Evolutionary conservation across 2,329 filamentous ascomycete genomes (phyloP), one percentile per base, ranked within the genome.

Genomic region (Botrytis galanthina): DNA sequence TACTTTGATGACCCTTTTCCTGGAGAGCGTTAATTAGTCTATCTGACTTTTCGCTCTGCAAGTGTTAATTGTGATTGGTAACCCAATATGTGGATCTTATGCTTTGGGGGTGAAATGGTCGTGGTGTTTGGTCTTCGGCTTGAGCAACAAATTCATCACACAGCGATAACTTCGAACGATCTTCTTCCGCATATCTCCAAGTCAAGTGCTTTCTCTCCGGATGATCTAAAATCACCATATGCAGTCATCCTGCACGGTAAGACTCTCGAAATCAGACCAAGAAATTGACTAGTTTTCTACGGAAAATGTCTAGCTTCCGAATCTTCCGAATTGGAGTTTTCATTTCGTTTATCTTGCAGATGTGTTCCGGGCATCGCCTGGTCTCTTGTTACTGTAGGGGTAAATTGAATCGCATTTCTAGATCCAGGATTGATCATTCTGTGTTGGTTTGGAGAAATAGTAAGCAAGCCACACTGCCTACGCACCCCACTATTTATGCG

Each of bases 31-130:
- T 51, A 26, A 51, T n/a, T 1, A 7, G n/a, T n/a, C 48, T 14
- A 5, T 51, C 26, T n/a, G 9, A 0, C 12, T 26, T 14, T 26
- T 20, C 1, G 46, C 4, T 16, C 12, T 51, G 3, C 26, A n/a
- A 51, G 1, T 14, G 6, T n/a, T 12, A 51, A 51, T 14, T 51
- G 4, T 4, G 10, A 7, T n/a, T 9, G 4, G 10, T 51, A 7
- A 9, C n/a, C 26, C 26, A 14, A 14, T 7, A 12, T n/a, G 48
- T 51, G 44, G 1, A 4, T 51, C 0, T 51, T n/a, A 26, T 51
- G 48, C 3, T 7, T n/a, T n/a, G 0, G 48, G 12, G 0, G 12
- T 14, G 4, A 51, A 2, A 7, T 51, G 1, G 10, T 51, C 0
- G 48, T 51, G 12, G 10, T 10, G 46, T 26, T 51, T 48, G 26